phyloP scores from a whole-genome alignment of 441 rosid species.

The Arabidopsis hybrid region DNA sequence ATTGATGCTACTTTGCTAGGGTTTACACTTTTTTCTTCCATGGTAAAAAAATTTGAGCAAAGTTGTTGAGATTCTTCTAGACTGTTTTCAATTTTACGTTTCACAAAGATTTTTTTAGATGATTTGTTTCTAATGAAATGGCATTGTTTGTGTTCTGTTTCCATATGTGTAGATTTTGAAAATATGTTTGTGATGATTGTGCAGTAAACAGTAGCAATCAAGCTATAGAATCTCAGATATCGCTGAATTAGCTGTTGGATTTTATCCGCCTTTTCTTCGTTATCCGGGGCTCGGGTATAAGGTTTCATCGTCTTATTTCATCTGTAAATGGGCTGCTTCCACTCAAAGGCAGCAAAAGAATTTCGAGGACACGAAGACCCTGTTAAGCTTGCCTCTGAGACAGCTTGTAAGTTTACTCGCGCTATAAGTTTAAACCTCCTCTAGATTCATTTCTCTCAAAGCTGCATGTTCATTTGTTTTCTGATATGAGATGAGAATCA shows the following conservation, averaged over 20 bases:
- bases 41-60: no score
- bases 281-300: slow-evolving; percentile 3
- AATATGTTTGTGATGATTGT: slow-evolving; percentile 16
- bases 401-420: slow-evolving; percentile 71
- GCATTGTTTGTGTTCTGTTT: slow-evolving; percentile 5
- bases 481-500: not conserved
- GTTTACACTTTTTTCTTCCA: slow-evolving; percentile 1
- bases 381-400: slow-evolving; percentile 78
- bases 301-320: not conserved
- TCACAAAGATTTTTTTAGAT: not conserved
- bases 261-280: not conserved
- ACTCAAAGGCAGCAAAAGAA: slow-evolving; percentile 72
- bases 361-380: slow-evolving; percentile 89
- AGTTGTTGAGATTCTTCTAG: not conserved
- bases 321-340: slow-evolving; percentile 94
- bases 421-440: slow-evolving; percentile 1
- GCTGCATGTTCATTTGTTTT: slow-evolving; percentile 23
- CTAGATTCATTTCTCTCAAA: not conserved
- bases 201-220: slow-evolving; percentile 40
- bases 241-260: slow-evolving; percentile 15
- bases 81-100: not conserved
- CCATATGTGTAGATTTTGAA: slow-evolving; percentile 14
- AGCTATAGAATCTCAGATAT: not conserved
- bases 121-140: not conserved
- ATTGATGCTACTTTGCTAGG: slow-evolving; percentile 24